A percentile compares a stretch with the other conserved stretches of the same genome.
These are phyloP conservation scores for Cystobasidiaceae sp. DNA, from an alignment of 1,284 basidiomycete genomes.

Conservation along the genomic window DNA sequence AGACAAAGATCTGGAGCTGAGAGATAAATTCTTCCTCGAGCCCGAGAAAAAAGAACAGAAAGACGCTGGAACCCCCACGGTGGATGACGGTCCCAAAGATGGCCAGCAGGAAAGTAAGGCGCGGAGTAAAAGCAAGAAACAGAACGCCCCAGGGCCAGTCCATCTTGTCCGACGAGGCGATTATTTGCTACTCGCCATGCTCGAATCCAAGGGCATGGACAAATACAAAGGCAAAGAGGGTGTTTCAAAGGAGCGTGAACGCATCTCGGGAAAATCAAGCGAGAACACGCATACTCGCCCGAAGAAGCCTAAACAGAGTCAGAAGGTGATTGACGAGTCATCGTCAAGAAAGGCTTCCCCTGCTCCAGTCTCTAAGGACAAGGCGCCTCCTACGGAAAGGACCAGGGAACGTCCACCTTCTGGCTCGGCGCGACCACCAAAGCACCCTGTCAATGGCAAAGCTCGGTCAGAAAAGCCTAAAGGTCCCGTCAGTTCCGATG, in stretches of 20 bases:
- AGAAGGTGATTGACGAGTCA: not conserved
- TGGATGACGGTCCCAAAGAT: conserved; percentile 37
- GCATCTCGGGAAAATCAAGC: conserved; percentile 30
- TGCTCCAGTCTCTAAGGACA: conserved; percentile 42
- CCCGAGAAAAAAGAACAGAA: conserved; percentile 82
- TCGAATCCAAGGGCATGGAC: conserved; percentile 54
- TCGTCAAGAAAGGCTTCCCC: conserved; percentile 15
- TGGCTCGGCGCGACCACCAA: no score
- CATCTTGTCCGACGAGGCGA: conserved; percentile 96
- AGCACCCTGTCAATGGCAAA: not conserved
- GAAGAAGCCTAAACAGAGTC: conserved; percentile 7
- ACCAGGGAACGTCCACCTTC: no score
- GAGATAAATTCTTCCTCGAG: conserved; percentile 57
- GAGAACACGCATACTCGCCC: conserved; percentile 6
- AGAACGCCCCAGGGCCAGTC: conserved; percentile 87
- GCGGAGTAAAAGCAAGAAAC: conserved; percentile 44
- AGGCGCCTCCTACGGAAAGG: conserved; percentile 60
- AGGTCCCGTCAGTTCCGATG: conserved; percentile 32
- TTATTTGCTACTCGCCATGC: conserved; percentile 80
- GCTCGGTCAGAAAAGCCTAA: conserved; percentile 13
- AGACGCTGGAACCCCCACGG: conserved; percentile 47
- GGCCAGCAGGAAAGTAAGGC: conserved; percentile 43
- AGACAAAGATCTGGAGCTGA: conserved; percentile 74
- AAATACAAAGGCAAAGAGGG: conserved; percentile 33
- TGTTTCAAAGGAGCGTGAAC: conserved; percentile 29